phyloP scores from a whole-genome alignment of 2,329 filamentous ascomycete species.

The Lasiodiplodia theobromae region DNA sequence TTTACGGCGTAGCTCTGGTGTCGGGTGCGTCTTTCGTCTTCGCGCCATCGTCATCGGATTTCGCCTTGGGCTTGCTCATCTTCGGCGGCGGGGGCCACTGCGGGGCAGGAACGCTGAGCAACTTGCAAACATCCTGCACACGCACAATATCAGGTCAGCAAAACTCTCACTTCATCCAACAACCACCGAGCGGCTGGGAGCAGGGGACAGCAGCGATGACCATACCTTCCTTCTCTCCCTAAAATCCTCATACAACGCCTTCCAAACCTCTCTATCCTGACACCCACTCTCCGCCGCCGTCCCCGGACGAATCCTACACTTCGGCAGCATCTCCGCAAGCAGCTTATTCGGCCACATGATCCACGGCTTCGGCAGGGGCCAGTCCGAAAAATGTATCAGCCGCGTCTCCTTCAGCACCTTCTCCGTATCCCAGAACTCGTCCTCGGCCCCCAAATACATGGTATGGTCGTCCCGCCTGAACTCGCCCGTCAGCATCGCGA shows the following conservation, averaged over 20 bases:
- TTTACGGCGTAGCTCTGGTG: slow-evolving; percentile 1
- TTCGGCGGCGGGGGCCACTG: slow-evolving; percentile 40
- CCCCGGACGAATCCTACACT: slow-evolving; percentile 43
- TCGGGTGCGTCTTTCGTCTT: neutral
- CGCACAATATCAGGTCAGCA: neutral
- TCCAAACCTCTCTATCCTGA: slow-evolving; percentile 53
- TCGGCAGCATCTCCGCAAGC: slow-evolving; percentile 53
- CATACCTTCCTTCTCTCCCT: slow-evolving; percentile 46
- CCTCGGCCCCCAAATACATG: slow-evolving; percentile 59
- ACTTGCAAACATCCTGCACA: slow-evolving; percentile 44
- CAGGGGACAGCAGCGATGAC: too few species aligned
- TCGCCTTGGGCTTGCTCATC: slow-evolving; percentile 19
- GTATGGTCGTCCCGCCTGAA: slow-evolving; percentile 64
- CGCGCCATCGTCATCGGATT: neutral
- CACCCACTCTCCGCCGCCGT: slow-evolving; percentile 41
- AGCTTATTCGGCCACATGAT: slow-evolving; percentile 54
- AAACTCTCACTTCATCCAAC: too few species aligned
- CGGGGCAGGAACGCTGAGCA: slow-evolving; percentile 48
- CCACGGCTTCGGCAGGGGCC: slow-evolving; percentile 73
- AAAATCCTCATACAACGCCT: slow-evolving; percentile 54
- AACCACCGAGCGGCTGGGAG: too few species aligned
- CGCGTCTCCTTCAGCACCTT: slow-evolving; percentile 66
- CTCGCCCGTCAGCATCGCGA: slow-evolving; percentile 68
- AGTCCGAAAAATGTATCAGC: slow-evolving; percentile 74
- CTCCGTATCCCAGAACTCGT: slow-evolving; percentile 67